A percentile compares a stretch with the other conserved stretches of the same genome.
Conservation (phyloP, 176 grass and related monocot genomes). For the Oryza punctata region DNA sequence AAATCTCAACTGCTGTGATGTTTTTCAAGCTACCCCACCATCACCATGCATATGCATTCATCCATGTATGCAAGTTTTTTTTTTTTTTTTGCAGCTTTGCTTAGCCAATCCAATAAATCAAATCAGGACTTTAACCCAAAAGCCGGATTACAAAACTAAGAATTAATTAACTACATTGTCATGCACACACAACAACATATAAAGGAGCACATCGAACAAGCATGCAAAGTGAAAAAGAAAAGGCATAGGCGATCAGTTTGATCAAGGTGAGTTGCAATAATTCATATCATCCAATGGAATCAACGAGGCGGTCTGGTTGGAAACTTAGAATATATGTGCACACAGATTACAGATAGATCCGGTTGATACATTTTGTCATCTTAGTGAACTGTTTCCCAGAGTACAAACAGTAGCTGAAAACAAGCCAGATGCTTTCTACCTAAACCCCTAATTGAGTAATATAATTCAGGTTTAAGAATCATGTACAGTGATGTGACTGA, state of each 20-base stretch:
- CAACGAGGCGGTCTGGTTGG: neutral
- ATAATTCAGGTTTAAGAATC: neutral
- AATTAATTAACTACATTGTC: neutral
- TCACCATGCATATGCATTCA: neutral
- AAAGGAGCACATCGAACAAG: neutral
- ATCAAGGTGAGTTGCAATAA: constrained; percentile 8
- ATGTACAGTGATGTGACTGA: neutral
- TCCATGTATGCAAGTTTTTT: neutral
- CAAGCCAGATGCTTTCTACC: neutral
- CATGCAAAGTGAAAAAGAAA: neutral
- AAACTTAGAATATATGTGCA: neutral
- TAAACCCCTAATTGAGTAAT: constrained; percentile 1
- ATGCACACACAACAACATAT: neutral
- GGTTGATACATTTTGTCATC: neutral
- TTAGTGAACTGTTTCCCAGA: constrained; percentile 20
- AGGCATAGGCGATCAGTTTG: neutral
- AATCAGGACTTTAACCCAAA: constrained; percentile 34
- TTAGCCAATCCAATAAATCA: neutral
- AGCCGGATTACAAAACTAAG: constrained; percentile 17
- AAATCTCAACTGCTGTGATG: constrained; percentile 24
- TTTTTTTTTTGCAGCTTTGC: constrained; percentile 19
- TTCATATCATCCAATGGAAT: constrained; percentile 11
- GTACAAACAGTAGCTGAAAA: constrained; percentile 36
- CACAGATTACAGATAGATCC: constrained; percentile 7
- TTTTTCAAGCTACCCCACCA: constrained; percentile 1